Base-by-base conservation (phyloP, 768 basidiomycete species). In the Boletus huronensis region DNA sequence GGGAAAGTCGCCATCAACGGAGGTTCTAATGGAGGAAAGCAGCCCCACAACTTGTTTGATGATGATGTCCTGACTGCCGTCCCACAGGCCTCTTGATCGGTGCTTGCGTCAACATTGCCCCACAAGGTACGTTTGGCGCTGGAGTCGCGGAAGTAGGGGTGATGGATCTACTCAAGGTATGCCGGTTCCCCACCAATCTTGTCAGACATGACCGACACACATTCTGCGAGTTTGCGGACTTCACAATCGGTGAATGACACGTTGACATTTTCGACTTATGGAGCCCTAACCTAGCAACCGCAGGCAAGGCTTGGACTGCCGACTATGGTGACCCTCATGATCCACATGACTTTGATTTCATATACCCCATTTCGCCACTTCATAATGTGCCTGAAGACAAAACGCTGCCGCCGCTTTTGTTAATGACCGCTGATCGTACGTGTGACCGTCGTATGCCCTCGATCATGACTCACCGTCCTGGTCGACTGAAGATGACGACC, bases 341-440 rank as follows among this genome's bases (percentile, higher is more conserved):
- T 54, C 77, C 90, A 3, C 74, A 83, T 13, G 89, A 90, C 59
- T 93, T 93, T 62, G 91, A 93, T 72, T 92, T 88, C 72, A 89
- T 92, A 59, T 77, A 82, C 65, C 85, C 84, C 2, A 79, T 88
- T 54, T 93, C 90, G 10, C 90, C 91, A 0, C 62, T 93, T 28
- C 90, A 93, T 68, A 93, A 88, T 59, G 76, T 93, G n/a, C 78
- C 84, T 39, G 74, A 73, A 43, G 73, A 80, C 60, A 82, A 76
- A 66, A 70, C 75, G 6, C 72, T 88, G 41, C 91, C 91, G 1
- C 82, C 91, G 0, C 75, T 77, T n/a, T 65, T 93, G 54, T 75
- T 93, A n/a, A 72, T 87, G 65, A 90, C 89, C n/a, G 88, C 87
- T 17, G 89, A 89, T 67, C 88, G 87, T 91, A 67, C 58, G 87